Percentiles rank a stretch among this genome's conserved stretches.
Conservation (phyloP, 164 flowering plant species). For the Stephania japonica region DNA sequence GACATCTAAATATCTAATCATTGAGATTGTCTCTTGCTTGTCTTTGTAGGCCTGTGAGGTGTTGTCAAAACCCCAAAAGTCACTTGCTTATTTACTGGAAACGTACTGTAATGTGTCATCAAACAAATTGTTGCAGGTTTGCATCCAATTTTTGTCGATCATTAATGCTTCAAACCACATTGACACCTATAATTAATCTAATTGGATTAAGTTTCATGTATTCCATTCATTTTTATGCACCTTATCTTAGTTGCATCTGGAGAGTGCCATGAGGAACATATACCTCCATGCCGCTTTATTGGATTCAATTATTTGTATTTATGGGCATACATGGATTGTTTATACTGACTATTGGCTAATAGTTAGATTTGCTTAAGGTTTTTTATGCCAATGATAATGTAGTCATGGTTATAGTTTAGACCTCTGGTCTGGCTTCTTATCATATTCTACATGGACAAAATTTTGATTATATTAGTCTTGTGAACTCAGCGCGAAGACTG, state of each 20-base stretch:
- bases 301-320: background rate
- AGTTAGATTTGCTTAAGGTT: background rate
- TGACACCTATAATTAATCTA: too few relatives aligned
- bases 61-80: constrained; percentile 78
- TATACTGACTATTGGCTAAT: background rate
- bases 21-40: constrained; percentile 12
- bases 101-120: constrained; percentile 67
- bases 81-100: constrained; percentile 88
- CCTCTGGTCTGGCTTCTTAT: background rate
- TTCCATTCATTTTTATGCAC: too few relatives aligned
- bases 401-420: background rate
- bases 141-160: background rate
- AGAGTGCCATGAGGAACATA: background rate
- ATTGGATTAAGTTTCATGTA: too few relatives aligned
- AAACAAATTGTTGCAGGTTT: constrained; percentile 87
- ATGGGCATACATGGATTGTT: background rate
- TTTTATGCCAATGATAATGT: background rate
- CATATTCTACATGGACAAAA: background rate
- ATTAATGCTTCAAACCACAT: too few relatives aligned
- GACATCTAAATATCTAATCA: background rate
- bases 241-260: background rate
- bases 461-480: constrained; percentile 1
- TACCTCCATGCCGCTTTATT: background rate
- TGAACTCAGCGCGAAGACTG: constrained; percentile 86
- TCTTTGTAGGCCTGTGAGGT: constrained; percentile 80